A percentile compares a stretch with the other conserved stretches of the same genome.
These are phyloP conservation scores for Colletotrichum godetiae DNA, from an alignment of 2,329 filamentous ascomycete species.

Conservation along the genomic window DNA sequence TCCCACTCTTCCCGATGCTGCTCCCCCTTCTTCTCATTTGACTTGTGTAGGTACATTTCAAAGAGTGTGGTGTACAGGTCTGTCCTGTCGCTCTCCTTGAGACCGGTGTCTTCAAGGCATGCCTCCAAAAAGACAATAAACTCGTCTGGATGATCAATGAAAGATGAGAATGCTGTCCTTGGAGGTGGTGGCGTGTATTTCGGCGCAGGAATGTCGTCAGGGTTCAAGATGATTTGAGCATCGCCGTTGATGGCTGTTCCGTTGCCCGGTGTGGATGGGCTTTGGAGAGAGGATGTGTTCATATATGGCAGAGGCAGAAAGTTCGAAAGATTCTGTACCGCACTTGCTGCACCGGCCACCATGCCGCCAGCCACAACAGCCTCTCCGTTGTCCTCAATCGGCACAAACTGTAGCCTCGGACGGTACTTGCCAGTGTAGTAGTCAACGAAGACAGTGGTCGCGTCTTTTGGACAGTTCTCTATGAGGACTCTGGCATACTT, in stretches of 20 bases:
- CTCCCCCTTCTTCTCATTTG: constrained; percentile 77
- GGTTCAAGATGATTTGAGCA: constrained; percentile 60
- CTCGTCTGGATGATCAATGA: constrained; percentile 92
- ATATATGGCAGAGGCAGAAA: constrained; percentile 89
- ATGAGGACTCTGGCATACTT: constrained; percentile 94
- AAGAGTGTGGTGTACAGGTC: constrained; percentile 96
- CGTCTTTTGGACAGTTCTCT: constrained; percentile 84
- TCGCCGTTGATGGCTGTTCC: constrained; percentile 59
- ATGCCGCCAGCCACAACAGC: constrained; percentile 56
- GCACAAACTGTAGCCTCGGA: constrained; percentile 71
- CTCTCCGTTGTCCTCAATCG: constrained; percentile 47
- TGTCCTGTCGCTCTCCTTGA: constrained; percentile 80
- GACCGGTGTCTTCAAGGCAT: constrained; percentile 76
- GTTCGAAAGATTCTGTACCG: constrained; percentile 87
- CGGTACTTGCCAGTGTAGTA: constrained; percentile 91
- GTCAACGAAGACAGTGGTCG: constrained; percentile 89
- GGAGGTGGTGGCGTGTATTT: constrained; percentile 86
- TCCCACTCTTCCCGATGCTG: constrained; percentile 84
- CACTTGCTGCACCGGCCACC: constrained; percentile 71
- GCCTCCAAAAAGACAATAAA: constrained; percentile 95
- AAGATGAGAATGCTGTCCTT: constrained; percentile 91
- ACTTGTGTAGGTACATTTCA: constrained; percentile 96
- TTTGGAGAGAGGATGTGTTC: constrained; percentile 69
- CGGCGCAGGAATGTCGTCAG: constrained; percentile 56
- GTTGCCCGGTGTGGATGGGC: constrained; percentile 63